Percentiles rank a stretch among this genome's conserved stretches.
phyloP scores from a whole-genome alignment of 2,329 filamentous ascomycete species.

The Cephalotrichum gorgonifer region DNA sequence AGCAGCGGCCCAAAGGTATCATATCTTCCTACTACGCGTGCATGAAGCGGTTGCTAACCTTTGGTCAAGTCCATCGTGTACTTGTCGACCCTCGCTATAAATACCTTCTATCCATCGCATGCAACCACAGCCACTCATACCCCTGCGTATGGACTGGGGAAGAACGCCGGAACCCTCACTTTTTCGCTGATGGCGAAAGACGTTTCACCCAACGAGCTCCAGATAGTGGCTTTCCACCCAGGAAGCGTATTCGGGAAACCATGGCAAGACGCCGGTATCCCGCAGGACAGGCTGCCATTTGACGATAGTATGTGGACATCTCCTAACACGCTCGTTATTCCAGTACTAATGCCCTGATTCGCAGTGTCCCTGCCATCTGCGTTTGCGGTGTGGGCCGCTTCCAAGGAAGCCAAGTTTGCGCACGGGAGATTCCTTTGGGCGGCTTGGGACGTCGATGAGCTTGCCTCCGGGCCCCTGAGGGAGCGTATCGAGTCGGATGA shows the following conservation, averaged over 20 bases:
- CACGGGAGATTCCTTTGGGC: conserved; percentile 34
- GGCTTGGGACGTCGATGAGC: conserved; percentile 40
- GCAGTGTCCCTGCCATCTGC: background rate
- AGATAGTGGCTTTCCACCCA: background rate
- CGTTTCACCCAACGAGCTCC: background rate
- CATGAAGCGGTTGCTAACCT: background rate
- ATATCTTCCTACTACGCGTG: background rate
- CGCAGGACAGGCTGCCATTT: background rate
- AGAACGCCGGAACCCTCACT: background rate
- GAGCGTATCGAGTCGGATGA: background rate
- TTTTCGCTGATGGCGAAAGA: background rate
- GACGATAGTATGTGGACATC: background rate
- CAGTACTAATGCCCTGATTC: background rate
- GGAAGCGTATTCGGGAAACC: background rate
- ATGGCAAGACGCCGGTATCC: background rate
- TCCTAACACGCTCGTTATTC: background rate
- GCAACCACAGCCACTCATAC: background rate
- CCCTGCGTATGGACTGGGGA: background rate
- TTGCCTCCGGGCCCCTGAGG: conserved; percentile 12
- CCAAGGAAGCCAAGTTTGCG: conserved; percentile 33
- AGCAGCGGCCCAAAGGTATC: background rate
- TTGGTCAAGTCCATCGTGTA: background rate
- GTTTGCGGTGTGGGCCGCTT: conserved; percentile 28
- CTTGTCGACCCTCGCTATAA: background rate
- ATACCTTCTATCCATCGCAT: background rate